Conservation (phyloP, 169 alveolate genomes). For the Fabrea salina region DNA sequence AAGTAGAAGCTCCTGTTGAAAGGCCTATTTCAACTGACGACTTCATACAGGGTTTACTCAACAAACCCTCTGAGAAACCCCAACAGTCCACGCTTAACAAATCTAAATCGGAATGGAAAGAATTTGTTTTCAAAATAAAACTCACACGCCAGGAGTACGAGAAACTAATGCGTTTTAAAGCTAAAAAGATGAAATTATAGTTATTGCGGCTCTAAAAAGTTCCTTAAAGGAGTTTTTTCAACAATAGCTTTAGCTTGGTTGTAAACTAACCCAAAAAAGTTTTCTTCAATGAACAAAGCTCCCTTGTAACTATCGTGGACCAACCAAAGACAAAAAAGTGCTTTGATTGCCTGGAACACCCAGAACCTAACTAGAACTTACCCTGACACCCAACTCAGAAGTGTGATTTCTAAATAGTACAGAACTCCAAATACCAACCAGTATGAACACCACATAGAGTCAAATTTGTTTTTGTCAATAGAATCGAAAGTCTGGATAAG, state of each 20-base stretch:
- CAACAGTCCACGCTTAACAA: neutral
- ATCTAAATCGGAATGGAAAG: slow-evolving; percentile 24
- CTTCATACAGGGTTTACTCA: neutral
- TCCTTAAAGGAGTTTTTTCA: neutral
- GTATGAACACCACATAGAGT: neutral
- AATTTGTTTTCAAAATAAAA: slow-evolving; percentile 15
- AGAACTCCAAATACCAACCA: neutral
- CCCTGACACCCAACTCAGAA: neutral
- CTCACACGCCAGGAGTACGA: slow-evolving; percentile 9
- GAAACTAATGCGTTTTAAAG: neutral
- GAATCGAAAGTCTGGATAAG: neutral
- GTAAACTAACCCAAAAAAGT: neutral
- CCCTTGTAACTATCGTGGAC: neutral
- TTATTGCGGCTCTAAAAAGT: neutral
- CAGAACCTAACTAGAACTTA: neutral
- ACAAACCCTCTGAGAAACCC: neutral
- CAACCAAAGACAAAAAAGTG: neutral
- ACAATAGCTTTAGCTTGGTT: neutral
- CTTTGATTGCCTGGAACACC: neutral
- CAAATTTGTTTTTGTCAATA: neutral
- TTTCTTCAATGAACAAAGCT: neutral
- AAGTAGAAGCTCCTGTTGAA: neutral
- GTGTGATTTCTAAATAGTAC: neutral
- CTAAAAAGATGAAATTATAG: too few relatives aligned
- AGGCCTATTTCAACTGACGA: slow-evolving; percentile 26